Conservation (phyloP, 495 filamentous ascomycete genomes). For the Cairneyella variabilis region DNA sequence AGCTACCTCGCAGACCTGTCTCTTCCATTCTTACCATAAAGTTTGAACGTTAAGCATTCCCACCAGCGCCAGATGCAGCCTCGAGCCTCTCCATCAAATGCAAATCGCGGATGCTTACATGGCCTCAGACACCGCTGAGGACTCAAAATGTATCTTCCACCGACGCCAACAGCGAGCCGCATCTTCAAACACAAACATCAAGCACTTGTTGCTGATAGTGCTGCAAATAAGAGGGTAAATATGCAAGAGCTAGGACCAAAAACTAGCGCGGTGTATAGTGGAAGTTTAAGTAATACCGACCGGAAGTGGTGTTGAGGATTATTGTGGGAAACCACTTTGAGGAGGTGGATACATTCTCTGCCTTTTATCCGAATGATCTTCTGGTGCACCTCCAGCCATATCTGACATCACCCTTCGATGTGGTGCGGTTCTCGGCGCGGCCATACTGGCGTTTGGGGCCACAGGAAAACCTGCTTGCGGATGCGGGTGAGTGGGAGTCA, state of each 20-base stretch:
- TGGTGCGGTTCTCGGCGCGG: constrained; percentile 28
- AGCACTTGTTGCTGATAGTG: neutral
- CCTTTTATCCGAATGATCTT: constrained; percentile 50
- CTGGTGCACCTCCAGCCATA: constrained; percentile 50
- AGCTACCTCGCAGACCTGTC: constrained; percentile 1
- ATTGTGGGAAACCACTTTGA: constrained; percentile 22
- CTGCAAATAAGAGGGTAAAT: constrained; percentile 1
- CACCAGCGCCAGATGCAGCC: constrained; percentile 11
- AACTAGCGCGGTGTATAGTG: neutral
- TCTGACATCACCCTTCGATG: constrained; percentile 66
- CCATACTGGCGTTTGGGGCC: constrained; percentile 10
- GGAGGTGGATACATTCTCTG: constrained; percentile 60
- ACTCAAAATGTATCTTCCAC: constrained; percentile 1
- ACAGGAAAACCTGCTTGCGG: constrained; percentile 14
- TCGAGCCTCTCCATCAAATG: neutral
- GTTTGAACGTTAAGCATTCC: too few species aligned
- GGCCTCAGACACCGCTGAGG: constrained; percentile 15
- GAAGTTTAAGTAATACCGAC: neutral
- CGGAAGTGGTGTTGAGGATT: neutral
- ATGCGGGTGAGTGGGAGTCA: constrained; percentile 34
- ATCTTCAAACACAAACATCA: neutral
- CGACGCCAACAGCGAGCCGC: constrained; percentile 9
- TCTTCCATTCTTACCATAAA: too few species aligned
- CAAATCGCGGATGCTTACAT: constrained; percentile 5
- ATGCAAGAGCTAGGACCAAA: neutral